Evolutionary conservation across 2,329 filamentous ascomycete species (phyloP).

Genomic region (Pseudofabraea citricarpa): DNA sequence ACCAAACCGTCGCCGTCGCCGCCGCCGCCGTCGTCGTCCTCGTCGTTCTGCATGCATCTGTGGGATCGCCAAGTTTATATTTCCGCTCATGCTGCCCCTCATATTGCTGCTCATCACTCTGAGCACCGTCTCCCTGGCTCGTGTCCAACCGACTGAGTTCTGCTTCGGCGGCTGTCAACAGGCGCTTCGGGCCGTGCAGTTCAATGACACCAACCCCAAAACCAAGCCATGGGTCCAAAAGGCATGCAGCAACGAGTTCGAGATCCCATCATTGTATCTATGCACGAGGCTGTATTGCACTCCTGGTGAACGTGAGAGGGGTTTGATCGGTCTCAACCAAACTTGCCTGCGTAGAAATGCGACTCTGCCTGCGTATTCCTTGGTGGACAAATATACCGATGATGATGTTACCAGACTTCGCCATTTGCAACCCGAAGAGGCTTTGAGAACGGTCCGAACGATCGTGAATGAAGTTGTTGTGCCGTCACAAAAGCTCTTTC

Average conservation of each 20-base stretch:
- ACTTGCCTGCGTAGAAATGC: slow-evolving; percentile 7
- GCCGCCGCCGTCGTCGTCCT: too few species aligned
- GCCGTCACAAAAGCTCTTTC: slow-evolving; percentile 30
- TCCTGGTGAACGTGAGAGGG: slow-evolving; percentile 16
- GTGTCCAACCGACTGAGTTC: not conserved
- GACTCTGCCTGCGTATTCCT: slow-evolving; percentile 29
- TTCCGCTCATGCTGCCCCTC: too few species aligned
- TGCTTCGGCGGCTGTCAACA: slow-evolving; percentile 1
- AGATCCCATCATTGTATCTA: slow-evolving; percentile 30
- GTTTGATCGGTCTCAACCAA: slow-evolving; percentile 2
- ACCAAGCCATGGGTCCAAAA: not conserved
- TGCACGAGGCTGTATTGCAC: slow-evolving; percentile 34
- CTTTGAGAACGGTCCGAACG: not conserved
- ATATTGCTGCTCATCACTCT: too few species aligned
- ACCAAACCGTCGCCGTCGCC: too few species aligned
- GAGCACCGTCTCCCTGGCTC: not conserved
- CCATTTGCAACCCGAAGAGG: slow-evolving; percentile 27
- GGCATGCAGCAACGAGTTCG: slow-evolving; percentile 26
- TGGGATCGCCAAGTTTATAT: too few species aligned
- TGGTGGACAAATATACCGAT: slow-evolving; percentile 30
- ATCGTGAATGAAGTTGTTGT: slow-evolving; percentile 29
- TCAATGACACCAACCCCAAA: not conserved
- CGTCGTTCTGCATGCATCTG: too few species aligned
- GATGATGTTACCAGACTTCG: slow-evolving; percentile 28
- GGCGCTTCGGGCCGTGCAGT: not conserved